Evolutionary conservation across 1,284 basidiomycete genomes (phyloP).

Genomic region (Tilletia horrida): DNA sequence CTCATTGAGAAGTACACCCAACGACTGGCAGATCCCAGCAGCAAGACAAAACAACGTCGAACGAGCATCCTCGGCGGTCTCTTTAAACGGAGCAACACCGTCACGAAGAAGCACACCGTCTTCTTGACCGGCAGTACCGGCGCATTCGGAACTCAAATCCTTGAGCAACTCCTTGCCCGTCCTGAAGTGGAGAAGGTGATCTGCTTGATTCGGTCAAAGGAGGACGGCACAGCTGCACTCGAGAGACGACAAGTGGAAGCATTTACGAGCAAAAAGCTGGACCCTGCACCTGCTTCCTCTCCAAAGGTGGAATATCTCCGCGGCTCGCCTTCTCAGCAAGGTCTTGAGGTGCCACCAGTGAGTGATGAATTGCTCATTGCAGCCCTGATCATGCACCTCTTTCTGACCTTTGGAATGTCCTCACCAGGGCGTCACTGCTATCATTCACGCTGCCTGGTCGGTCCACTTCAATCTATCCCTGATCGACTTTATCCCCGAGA

Average conservation of each 20-base stretch:
- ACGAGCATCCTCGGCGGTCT: neutral
- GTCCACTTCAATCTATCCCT: slow-evolving; percentile 15
- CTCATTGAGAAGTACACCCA: slow-evolving; percentile 7
- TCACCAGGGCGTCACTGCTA: neutral
- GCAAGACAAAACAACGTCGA: neutral
- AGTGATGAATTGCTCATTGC: neutral
- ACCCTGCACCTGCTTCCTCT: neutral
- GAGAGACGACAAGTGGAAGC: neutral
- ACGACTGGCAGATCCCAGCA: neutral
- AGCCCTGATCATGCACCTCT: neutral
- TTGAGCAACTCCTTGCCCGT: neutral
- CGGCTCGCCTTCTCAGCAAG: neutral
- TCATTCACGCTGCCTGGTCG: slow-evolving; percentile 8
- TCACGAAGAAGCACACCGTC: neutral
- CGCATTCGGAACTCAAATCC: neutral
- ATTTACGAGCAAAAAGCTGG: slow-evolving; percentile 1
- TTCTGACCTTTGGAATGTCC: neutral
- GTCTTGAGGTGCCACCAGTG: neutral
- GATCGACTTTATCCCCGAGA: neutral
- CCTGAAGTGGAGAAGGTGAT: neutral
- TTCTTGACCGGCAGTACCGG: slow-evolving; percentile 9
- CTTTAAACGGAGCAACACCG: neutral
- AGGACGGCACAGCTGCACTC: neutral
- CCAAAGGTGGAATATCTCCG: neutral
- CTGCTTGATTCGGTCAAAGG: neutral